A percentile compares a stretch with the other conserved stretches of the same genome.
Evolutionary conservation across 257 asterid species (phyloP).

Genomic region (Plantago ovata): DNA sequence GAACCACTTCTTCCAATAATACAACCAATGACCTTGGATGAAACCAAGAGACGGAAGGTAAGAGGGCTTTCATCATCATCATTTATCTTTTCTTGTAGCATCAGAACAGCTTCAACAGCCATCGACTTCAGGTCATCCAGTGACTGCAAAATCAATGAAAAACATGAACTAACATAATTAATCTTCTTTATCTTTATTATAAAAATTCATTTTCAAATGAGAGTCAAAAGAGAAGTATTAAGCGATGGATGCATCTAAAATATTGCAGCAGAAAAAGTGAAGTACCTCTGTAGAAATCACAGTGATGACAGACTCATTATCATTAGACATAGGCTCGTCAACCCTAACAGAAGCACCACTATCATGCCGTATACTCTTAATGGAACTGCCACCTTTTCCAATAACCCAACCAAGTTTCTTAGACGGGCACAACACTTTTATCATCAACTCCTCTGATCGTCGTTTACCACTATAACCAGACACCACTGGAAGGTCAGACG

Average conservation of each 20-base stretch:
- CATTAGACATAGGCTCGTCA: conserved; percentile 62
- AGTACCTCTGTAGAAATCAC: conserved; percentile 81
- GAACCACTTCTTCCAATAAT: conserved; percentile 91
- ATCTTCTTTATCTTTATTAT: background rate
- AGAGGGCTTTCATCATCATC: conserved; percentile 69
- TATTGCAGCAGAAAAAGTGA: background rate
- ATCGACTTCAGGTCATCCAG: conserved; percentile 80
- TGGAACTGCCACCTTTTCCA: conserved; percentile 86
- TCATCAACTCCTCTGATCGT: conserved; percentile 51
- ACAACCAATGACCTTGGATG: conserved; percentile 85
- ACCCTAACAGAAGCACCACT: conserved; percentile 90
- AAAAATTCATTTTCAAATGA: too few relatives aligned
- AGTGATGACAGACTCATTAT: conserved; percentile 64
- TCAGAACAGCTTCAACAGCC: conserved; percentile 86
- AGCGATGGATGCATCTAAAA: background rate
- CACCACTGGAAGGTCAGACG: conserved; percentile 73
- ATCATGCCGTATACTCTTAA: conserved; percentile 71
- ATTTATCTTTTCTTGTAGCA: conserved; percentile 85
- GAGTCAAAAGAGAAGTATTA: background rate
- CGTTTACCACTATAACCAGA: conserved; percentile 64
- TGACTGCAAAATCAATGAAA: conserved; percentile 39
- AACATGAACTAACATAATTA: conserved; percentile 12
- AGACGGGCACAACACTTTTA: conserved; percentile 80
- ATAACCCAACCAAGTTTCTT: conserved; percentile 83
- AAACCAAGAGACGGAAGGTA: conserved; percentile 73